phyloP scores from a whole-genome alignment of 2,329 filamentous ascomycete genomes.

The Exophiala xenobiotica region DNA sequence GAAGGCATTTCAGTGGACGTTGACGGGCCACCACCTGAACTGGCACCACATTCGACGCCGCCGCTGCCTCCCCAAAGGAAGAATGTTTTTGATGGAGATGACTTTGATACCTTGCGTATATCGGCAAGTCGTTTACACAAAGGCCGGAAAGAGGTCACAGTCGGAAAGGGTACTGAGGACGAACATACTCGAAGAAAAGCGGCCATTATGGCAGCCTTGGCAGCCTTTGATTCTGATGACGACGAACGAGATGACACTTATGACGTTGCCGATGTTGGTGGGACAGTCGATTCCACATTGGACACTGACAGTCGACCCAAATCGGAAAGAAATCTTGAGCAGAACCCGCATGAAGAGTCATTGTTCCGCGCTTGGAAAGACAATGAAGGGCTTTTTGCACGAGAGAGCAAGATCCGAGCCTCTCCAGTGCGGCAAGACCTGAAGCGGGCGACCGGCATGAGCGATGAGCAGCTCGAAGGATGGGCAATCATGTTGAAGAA shows the following conservation, averaged over 20 bases:
- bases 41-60: conserved; percentile 50
- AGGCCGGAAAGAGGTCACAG: conserved; percentile 56
- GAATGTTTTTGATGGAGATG: conserved; percentile 79
- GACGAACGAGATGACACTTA: conserved; percentile 98
- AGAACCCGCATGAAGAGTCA: conserved; percentile 58
- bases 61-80: conserved; percentile 55
- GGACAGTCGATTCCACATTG: conserved; percentile 68
- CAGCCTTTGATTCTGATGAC: conserved; percentile 87
- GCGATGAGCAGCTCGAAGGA: conserved; percentile 89
- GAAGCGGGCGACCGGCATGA: conserved; percentile 78
- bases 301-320: conserved; percentile 24
- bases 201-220: conserved; percentile 82
- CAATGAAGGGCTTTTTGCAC: conserved; percentile 64
- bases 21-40: conserved; percentile 38
- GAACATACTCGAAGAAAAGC: conserved; percentile 69
- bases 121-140: conserved; percentile 71
- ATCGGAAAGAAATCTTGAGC: conserved; percentile 14
- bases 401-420: conserved; percentile 69
- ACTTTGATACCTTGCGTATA: conserved; percentile 69
- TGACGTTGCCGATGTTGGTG: conserved; percentile 86
- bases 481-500: conserved; percentile 85
- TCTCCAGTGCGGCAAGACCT: conserved; percentile 62
- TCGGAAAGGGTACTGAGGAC: conserved; percentile 30
- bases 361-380: conserved; percentile 72
- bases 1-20: conserved; percentile 14